Evolutionary conservation across 805 yeast species (phyloP).

Genomic region (Candida awuae): DNA sequence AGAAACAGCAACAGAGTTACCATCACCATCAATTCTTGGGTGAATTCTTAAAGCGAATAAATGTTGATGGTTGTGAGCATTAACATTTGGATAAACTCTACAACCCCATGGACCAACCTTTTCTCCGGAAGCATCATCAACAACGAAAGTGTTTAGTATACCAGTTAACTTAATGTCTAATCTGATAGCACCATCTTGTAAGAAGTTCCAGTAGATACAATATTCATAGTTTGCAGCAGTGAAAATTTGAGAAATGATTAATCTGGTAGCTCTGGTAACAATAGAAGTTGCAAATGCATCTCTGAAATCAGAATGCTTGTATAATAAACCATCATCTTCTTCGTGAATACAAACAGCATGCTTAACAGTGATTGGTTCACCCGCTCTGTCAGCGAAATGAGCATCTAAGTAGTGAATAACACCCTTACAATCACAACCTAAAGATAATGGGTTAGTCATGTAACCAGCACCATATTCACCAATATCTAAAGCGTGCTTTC

Average conservation of each 20-base stretch:
- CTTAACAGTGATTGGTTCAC: constrained; percentile 62
- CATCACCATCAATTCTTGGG: constrained; percentile 76
- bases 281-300: constrained; percentile 69
- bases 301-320: constrained; percentile 79
- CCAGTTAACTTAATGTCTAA: constrained; percentile 76
- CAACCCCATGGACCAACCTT: constrained; percentile 73
- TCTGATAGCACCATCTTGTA: constrained; percentile 79
- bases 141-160: constrained; percentile 64
- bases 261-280: constrained; percentile 66
- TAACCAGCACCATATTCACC: constrained; percentile 87
- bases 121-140: constrained; percentile 57
- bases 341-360: constrained; percentile 81
- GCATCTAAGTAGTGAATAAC: constrained; percentile 78
- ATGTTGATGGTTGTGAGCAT: constrained; percentile 86
- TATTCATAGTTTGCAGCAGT: constrained; percentile 85
- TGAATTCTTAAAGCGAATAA: constrained; percentile 69
- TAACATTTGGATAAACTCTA: constrained; percentile 67
- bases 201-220: constrained; percentile 74
- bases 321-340: constrained; percentile 74
- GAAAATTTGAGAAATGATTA: constrained; percentile 71
- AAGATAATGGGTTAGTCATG: constrained; percentile 69
- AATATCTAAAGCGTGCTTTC: constrained; percentile 80
- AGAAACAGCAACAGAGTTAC: constrained; percentile 60
- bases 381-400: constrained; percentile 58
- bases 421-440: constrained; percentile 84